These are phyloP conservation scores for Hanseniaspora gamundiae DNA, from an alignment of 1,139 yeast species.

Conservation along the genomic window DNA sequence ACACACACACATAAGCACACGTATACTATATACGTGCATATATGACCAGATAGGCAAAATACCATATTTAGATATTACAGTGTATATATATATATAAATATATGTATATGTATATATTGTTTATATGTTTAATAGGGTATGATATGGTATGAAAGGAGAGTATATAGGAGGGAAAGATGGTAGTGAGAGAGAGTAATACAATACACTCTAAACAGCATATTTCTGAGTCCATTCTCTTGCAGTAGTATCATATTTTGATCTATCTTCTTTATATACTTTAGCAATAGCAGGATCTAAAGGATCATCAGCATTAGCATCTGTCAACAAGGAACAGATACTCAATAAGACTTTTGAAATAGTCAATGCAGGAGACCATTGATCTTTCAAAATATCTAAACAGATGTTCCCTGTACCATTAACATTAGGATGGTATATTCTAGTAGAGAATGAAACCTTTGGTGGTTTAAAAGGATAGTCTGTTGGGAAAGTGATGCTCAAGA, in stretches of 20 bases:
- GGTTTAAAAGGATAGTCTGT: conserved; percentile 58
- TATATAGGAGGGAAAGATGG: no score
- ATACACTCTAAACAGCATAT: conserved; percentile 84
- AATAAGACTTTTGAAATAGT: conserved; percentile 72
- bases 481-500: conserved; percentile 85
- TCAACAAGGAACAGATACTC: conserved; percentile 79
- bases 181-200: no score
- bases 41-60: no score
- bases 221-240: conserved; percentile 99
- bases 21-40: no score
- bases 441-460: conserved; percentile 46
- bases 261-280: conserved; percentile 88
- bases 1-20: no score
- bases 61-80: no score
- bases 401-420: conserved; percentile 50
- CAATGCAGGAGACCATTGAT: conserved; percentile 77
- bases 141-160: no score
- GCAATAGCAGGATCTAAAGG: conserved; percentile 98
- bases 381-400: conserved; percentile 31
- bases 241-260: conserved; percentile 89
- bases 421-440: conserved; percentile 66
- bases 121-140: no score
- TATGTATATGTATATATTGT: no score
- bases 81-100: no score
- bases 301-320: conserved; percentile 98